Conservation (phyloP, 495 filamentous ascomycete species). For the Articulospora tetracladia region DNA sequence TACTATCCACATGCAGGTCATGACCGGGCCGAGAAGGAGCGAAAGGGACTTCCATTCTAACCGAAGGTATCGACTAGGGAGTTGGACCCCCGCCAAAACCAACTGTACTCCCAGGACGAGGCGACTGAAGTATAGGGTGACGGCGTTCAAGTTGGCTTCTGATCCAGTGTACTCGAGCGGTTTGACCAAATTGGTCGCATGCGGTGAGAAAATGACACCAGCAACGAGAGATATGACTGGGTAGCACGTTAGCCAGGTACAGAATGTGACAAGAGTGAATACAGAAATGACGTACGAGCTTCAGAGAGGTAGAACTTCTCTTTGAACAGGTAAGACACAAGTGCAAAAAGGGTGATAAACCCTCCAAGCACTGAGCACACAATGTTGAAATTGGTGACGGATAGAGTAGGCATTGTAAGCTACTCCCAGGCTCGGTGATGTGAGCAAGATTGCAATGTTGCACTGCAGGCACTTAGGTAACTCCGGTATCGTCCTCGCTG, state of each 20-base stretch:
- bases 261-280: neutral
- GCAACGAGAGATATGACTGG: conserved; percentile 80
- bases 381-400: conserved; percentile 83
- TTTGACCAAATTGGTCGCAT: conserved; percentile 71
- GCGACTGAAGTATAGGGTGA: conserved; percentile 80
- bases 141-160: conserved; percentile 50
- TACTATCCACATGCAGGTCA: conserved; percentile 85
- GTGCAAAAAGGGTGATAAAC: conserved; percentile 82
- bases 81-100: conserved; percentile 82
- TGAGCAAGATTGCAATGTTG: neutral
- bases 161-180: conserved; percentile 74
- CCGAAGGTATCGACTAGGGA: conserved; percentile 81
- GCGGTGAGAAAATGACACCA: conserved; percentile 73
- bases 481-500: conserved; percentile 34
- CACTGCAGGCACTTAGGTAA: conserved; percentile 25
- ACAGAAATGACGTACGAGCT: conserved; percentile 54
- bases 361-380: conserved; percentile 72
- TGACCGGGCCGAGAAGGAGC: conserved; percentile 78
- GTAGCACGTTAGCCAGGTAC: neutral
- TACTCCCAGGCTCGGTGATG: neutral
- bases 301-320: conserved; percentile 91
- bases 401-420: conserved; percentile 68
- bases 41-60: conserved; percentile 77
- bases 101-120: conserved; percentile 90
- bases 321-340: conserved; percentile 86